Base-by-base conservation (phyloP, 805 yeast species). In the Zygosaccharomyces siamensis region DNA sequence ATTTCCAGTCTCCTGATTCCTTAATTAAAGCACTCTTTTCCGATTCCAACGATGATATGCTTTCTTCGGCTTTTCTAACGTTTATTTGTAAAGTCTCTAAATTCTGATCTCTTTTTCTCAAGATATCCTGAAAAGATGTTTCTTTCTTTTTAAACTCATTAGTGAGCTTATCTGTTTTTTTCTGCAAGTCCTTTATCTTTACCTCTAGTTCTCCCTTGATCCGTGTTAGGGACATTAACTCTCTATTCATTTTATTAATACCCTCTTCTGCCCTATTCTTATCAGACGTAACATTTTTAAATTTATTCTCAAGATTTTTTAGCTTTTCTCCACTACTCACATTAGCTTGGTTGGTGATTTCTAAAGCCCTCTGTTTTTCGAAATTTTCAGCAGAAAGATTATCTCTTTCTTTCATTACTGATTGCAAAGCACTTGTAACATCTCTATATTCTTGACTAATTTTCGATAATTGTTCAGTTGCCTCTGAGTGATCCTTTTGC, bases 161-260 rank as follows among this genome's bases (percentile, higher is more conserved):
- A 3, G 64, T 61, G 0, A 58, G 53, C 35, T 72, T 75, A 16
- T 71, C 74, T 3, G 64, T 62, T 27, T 76, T 76, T 37, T 72
- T 76, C 48, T 80, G 77, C 39, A 75, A 51, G 4, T 55, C 58
- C 35, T 72, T 73, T 12, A 78, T 64, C 7, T 66, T 64, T 23
- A 71, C 70, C 39, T 76, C 81, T 5, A 75, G 58, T 0, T 76
- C 75, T 1, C 77, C 80, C 49, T 82, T 83, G 30, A 80, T 80
- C 47, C 78, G 79, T 0, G 81, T 75, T 38, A 89, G 70, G 42
- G 77, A 77, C 64, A 88, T 78, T 27, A 90, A 70, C 54, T 90
- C 98, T 35, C 92, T 72, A 47, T 84, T 85, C 96, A 90, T 86
- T 57, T 89, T 89, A 62, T 89, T 89, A 45, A 90, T 83, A 3